Base-by-base conservation (phyloP, 371 early-diverging fungal genomes). In the Mortierella sp. region DNA sequence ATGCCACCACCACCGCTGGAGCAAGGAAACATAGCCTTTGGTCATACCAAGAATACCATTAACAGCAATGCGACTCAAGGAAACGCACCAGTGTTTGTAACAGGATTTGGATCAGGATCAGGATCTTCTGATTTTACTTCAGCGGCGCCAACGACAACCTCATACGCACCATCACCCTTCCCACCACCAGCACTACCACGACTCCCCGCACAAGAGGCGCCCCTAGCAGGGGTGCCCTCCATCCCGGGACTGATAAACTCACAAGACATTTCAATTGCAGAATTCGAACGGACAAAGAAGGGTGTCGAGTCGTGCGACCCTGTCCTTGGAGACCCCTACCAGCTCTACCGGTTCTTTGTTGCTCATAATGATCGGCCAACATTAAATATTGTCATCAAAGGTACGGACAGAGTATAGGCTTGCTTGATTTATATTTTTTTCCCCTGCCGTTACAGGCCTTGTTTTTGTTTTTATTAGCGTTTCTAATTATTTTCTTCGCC, bases 311-410 rank as follows among this genome's bases (percentile, higher is more conserved):
- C 84, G 2, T 77, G 73, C 28, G 82, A 82, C 21, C 60, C 63
- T 9, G 48, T 78, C 0, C 73, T 82, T 9, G 71, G 70, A 19
- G 84, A 84, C 52, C 81, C 84, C 5, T 84, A 84, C 45, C 84
- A 84, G 11, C 70, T 84, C 26, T 84, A 84, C 28, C 71, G 84
- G 31, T 84, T 73, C 34, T 80, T 84, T 70, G 84, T 84, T 10
- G 84, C 81, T 9, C 84, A 81, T 54, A 84, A 81, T 26, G 84
- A 84, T n/a, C 84, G 84, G 0, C 84, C 84, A 0, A 52, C 58
- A 0, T 68, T 84, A 71, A 68, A 76, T 21, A 65, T 81, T 0
- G 19, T 76, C 42, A 80, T 84, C 42, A 70, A 28, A 60, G 84
- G 84, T 76, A 72, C 16, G 50, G 5, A 1, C 5, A 5, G 42